Evolutionary conservation across 1,139 yeast genomes (phyloP), one percentile per base, ranked within the genome.

Genomic region (Lodderomyces metapsilosis): DNA sequence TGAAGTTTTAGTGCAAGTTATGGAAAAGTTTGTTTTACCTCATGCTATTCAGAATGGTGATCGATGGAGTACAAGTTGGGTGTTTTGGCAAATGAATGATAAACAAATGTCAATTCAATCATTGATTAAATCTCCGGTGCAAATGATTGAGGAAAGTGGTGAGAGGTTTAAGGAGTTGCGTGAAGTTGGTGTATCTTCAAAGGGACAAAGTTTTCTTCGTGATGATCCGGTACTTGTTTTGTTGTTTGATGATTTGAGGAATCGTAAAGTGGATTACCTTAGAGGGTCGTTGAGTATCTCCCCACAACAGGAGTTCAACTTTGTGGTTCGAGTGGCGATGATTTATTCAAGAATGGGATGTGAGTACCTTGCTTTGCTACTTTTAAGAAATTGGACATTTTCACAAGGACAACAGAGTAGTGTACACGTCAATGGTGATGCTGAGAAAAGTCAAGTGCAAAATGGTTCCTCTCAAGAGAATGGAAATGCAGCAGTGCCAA

Each of bases 341-440:
- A 84, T 88, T 43, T 87, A 88, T 54, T 71, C 80, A 11, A 71
- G 95, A 45, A 88, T 91, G 96, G 98, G 98, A 0, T 91, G 98
- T 64, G 96, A 91, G 52, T 77, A 82, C 48, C 60, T 91, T 37
- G 82, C 91, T 0, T 57, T 87, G 15, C 73, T 81, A 37, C 59
- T 89, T 39, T 66, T 86, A 3, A 68, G 68, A 39, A 78, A 77
- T 45, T 91, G 97, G 97, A 64, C 65, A 24, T 91, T 89, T 54
- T 25, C 15, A 3, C 21, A 22, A 18, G 27, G 13, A 12, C 30
- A 22, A 22, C 9, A 13, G 21, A 12, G 31, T 15, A 6, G 20
- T 20, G 23, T 16, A 20, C 30, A 36, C 20, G 22, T 6, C 10
- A 21, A 11, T 20, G 17, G 17, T 20, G 17, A 4, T 11, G 34